Conservation (phyloP, 192 early-diverging fungal species). For the Anaeromyces robustus region DNA sequence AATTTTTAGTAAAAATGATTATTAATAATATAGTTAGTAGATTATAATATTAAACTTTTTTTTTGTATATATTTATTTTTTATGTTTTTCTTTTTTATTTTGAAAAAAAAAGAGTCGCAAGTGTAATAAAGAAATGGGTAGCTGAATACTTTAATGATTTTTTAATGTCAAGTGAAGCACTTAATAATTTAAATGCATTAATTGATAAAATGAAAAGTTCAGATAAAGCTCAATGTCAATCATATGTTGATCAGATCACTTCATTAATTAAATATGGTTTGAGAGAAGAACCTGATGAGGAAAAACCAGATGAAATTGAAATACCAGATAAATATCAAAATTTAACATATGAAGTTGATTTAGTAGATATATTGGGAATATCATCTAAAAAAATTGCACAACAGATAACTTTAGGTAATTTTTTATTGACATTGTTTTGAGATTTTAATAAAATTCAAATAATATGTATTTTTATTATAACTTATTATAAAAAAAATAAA, state of each 20-base stretch:
- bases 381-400: slow-evolving; percentile 12
- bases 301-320: neutral
- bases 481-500: too few species aligned
- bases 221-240: neutral
- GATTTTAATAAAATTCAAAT: too few species aligned
- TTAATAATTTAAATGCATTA: neutral
- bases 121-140: neutral
- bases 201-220: neutral
- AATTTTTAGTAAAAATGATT: too few species aligned
- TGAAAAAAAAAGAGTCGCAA: neutral
- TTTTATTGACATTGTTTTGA: neutral
- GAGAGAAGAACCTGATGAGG: neutral
- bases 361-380: slow-evolving; percentile 13
- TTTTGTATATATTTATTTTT: too few species aligned
- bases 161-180: neutral
- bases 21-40: too few species aligned
- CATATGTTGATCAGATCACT: neutral
- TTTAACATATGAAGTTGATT: neutral
- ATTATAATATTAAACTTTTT: too few species aligned
- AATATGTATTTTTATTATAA: too few species aligned
- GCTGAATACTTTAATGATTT: neutral
- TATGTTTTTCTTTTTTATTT: too few species aligned
- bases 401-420: slow-evolving; percentile 13
- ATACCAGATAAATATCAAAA: neutral
- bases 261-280: neutral